A percentile compares a stretch with the other conserved stretches of the same genome.
These are phyloP conservation scores for Suaeda aralocaspica DNA, from an alignment of 148 eudicot species.

Conservation along the genomic window DNA sequence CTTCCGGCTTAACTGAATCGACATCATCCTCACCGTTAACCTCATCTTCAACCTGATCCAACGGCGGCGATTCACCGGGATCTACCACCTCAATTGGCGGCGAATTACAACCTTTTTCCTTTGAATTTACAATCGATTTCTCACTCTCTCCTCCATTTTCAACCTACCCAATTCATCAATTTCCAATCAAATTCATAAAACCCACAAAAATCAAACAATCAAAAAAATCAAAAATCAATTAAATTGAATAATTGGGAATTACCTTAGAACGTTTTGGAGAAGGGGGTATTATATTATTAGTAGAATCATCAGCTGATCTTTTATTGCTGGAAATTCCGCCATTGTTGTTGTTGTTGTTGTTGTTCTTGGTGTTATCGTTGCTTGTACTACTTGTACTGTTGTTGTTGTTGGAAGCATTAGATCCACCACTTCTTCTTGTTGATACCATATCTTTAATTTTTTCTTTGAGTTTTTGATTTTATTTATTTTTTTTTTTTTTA, in stretches of 20 bases:
- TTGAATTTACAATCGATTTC: slow-evolving; percentile 36
- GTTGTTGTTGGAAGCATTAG: slow-evolving; percentile 33
- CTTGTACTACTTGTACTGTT: slow-evolving; percentile 11
- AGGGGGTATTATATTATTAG: slow-evolving; percentile 42
- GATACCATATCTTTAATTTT: slow-evolving; percentile 49
- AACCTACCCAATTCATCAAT: slow-evolving; percentile 31
- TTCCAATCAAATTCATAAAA: slow-evolving; percentile 17
- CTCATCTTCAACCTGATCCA: slow-evolving; percentile 8
- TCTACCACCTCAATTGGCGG: slow-evolving; percentile 39
- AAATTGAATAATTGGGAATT: neutral
- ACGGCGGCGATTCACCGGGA: slow-evolving; percentile 29
- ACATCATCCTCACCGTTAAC: slow-evolving; percentile 21
- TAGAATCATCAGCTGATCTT: slow-evolving; percentile 38
- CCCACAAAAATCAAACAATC: neutral
- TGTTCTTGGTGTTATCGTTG: slow-evolving; percentile 9
- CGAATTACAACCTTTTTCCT: slow-evolving; percentile 40
- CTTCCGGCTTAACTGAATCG: slow-evolving; percentile 31
- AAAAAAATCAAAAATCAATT: neutral
- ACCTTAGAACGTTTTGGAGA: slow-evolving; percentile 59
- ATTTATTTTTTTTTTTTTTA: too few relatives aligned
- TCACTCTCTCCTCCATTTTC: slow-evolving; percentile 42
- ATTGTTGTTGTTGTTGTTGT: neutral
- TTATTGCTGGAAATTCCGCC: slow-evolving; percentile 26
- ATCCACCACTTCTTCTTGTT: slow-evolving; percentile 68
- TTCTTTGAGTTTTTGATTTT: neutral